Evolutionary conservation across 495 filamentous ascomycete species (phyloP).

Genomic region (Aspergillus diversus): DNA sequence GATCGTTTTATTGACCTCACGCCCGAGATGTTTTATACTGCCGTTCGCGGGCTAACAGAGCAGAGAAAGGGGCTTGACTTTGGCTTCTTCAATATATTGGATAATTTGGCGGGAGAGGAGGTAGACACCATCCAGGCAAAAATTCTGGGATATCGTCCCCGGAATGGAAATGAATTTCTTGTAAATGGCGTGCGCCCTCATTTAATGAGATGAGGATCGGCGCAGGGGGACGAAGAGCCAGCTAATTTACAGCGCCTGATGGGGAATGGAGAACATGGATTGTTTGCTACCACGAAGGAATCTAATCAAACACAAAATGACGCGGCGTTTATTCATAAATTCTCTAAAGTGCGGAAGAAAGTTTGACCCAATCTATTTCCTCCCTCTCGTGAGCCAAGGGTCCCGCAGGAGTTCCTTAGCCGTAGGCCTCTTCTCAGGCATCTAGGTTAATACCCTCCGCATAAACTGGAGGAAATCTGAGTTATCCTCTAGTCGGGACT

Average conservation of each 20-base stretch:
- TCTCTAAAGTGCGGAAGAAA: too few species aligned
- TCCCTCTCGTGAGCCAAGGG: conserved; percentile 32
- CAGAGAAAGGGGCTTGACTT: background rate
- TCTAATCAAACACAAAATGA: too few species aligned
- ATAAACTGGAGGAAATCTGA: conserved; percentile 39
- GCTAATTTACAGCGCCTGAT: too few species aligned
- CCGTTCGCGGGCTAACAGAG: background rate
- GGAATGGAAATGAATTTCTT: too few species aligned
- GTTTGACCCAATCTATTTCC: background rate
- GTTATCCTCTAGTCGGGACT: conserved; percentile 32
- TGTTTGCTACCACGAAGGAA: too few species aligned
- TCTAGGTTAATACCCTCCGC: conserved; percentile 39
- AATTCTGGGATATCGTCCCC: background rate
- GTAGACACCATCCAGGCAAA: background rate
- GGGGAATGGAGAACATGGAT: too few species aligned
- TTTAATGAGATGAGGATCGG: too few species aligned
- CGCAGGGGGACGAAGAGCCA: too few species aligned
- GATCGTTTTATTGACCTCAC: background rate
- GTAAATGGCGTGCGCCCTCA: too few species aligned
- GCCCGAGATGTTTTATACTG: background rate
- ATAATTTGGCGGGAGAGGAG: background rate
- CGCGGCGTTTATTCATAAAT: too few species aligned
- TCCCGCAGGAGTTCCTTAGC: conserved; percentile 43
- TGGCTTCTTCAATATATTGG: conserved; percentile 3
- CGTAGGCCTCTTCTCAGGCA: conserved; percentile 40